phyloP scores from a whole-genome alignment of 2,329 filamentous ascomycete genomes.

The Epichloe coenophiala region DNA sequence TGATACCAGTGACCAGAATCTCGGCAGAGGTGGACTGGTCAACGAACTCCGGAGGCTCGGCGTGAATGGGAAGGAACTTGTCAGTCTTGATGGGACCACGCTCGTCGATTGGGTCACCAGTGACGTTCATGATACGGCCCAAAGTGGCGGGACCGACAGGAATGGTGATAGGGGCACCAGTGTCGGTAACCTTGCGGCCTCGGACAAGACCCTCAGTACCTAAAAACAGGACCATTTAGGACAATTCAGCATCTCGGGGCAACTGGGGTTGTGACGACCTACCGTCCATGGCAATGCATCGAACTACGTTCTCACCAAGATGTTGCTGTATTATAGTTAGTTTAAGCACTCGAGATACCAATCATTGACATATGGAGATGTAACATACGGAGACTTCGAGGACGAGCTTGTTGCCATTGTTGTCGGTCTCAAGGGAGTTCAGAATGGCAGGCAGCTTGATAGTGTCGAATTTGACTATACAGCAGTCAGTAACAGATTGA shows the following conservation, averaged over 20 bases:
- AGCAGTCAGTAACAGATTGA: conserved; percentile 13
- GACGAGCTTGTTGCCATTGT: conserved; percentile 86
- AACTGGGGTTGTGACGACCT: conserved; percentile 25
- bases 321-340: conserved; percentile 65
- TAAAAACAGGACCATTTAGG: conserved; percentile 20
- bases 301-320: conserved; percentile 96
- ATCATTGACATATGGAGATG: neutral
- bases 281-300: conserved; percentile 99
- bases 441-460: conserved; percentile 93
- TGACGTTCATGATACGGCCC: conserved; percentile 99
- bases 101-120: conserved; percentile 99
- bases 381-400: conserved; percentile 83
- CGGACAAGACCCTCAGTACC: conserved; percentile 99
- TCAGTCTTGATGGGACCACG: conserved; percentile 92
- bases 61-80: conserved; percentile 83
- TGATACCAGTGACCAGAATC: conserved; percentile 98
- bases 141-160: conserved; percentile 88
- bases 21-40: conserved; percentile 96
- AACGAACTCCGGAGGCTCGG: conserved; percentile 80
- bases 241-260: neutral
- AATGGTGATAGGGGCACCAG: conserved; percentile 88
- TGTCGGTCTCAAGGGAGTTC: conserved; percentile 85
- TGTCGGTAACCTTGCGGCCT: conserved; percentile 74
- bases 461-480: conserved; percentile 85
- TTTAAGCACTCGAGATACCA: conserved; percentile 2